phyloP scores from a whole-genome alignment of 163 green algal genomes.

The Scenedesmus sp. region DNA sequence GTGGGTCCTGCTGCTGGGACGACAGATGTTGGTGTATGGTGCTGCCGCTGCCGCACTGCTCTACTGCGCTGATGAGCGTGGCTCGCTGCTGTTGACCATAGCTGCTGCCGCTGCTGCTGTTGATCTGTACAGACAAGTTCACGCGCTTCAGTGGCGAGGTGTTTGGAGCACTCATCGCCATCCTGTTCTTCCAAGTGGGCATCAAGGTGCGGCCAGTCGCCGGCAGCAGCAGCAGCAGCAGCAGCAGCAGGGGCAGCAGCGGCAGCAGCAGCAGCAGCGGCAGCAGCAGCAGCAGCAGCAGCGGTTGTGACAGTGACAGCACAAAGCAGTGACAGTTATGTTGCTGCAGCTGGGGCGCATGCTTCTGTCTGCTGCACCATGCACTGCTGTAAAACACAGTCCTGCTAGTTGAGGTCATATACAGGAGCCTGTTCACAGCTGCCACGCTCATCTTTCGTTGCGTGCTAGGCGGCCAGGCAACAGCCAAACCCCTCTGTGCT shows the following conservation, averaged over 20 bases:
- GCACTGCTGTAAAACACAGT: neutral
- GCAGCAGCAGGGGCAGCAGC: neutral
- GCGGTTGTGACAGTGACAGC: neutral
- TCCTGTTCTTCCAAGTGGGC: conserved; percentile 91
- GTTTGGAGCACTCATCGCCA: conserved; percentile 90
- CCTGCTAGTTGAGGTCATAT: neutral
- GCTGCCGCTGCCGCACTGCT: neutral
- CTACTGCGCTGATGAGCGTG: neutral
- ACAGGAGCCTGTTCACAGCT: too few species aligned
- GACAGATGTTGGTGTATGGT: too few species aligned
- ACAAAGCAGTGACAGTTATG: neutral
- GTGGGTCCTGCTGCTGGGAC: too few species aligned
- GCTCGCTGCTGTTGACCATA: neutral
- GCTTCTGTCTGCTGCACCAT: neutral
- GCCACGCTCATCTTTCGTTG: neutral
- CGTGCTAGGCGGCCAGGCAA: neutral
- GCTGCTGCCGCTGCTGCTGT: neutral
- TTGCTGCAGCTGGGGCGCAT: neutral
- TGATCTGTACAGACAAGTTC: conserved; percentile 65
- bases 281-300: neutral
- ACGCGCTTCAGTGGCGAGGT: conserved; percentile 89
- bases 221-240: neutral
- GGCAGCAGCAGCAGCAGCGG: too few species aligned
- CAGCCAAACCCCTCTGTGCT: neutral
- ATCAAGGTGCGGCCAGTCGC: conserved; percentile 71